These are phyloP conservation scores for Brassica balearica DNA, from an alignment of 441 rosid genomes.

Conservation along the genomic window DNA sequence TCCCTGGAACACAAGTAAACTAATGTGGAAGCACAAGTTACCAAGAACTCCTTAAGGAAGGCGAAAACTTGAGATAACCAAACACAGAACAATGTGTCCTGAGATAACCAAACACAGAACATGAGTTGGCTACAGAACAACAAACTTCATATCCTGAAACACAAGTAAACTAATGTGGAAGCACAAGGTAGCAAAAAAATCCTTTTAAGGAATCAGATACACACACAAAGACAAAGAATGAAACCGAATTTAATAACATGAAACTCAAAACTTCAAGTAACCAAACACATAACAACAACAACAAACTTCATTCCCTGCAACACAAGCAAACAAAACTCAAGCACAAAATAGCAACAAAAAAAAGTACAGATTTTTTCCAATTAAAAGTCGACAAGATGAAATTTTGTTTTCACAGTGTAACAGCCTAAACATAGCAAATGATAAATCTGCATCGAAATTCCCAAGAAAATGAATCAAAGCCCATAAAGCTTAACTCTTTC, in stretches of 20 bases:
- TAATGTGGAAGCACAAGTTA: constrained; percentile 5
- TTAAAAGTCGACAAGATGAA: neutral
- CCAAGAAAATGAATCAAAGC: neutral
- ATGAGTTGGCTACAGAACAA: neutral
- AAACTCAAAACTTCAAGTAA: neutral
- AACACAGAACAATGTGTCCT: neutral
- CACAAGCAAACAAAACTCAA: constrained; percentile 33
- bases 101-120: neutral
- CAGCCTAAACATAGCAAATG: constrained; percentile 15
- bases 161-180: neutral
- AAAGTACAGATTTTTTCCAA: neutral
- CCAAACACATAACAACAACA: neutral
- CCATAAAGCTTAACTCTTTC: constrained; percentile 9
- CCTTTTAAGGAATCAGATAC: too few relatives aligned
- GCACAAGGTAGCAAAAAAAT: neutral
- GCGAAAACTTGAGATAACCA: neutral
- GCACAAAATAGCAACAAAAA: neutral
- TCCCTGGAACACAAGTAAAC: constrained; percentile 38
- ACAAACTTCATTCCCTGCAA: constrained; percentile 32
- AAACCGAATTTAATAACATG: neutral
- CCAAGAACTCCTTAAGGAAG: neutral
- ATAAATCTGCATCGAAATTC: constrained; percentile 14
- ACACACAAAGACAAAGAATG: neutral
- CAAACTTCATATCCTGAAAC: neutral
- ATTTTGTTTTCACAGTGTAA: neutral